A percentile compares a stretch with the other conserved stretches of the same genome.
phyloP scores from a whole-genome alignment of 2,329 filamentous ascomycete species.

The Simplicillium aogashimaense region DNA sequence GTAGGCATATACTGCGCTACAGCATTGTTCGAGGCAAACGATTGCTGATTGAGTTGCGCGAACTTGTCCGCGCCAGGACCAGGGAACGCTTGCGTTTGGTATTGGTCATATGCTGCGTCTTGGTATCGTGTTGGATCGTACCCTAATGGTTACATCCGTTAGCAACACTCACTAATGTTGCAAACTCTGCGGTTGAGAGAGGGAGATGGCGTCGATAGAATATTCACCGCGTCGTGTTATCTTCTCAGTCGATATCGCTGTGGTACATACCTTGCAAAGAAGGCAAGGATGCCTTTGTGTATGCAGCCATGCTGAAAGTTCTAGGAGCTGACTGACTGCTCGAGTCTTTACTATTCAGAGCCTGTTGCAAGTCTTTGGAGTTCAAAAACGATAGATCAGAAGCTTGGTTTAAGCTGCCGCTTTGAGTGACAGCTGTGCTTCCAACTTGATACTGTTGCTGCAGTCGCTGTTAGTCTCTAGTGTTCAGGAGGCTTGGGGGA shows the following conservation, averaged over 20 bases:
- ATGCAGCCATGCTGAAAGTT: slow-evolving; percentile 29
- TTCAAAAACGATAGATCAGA: too few relatives aligned
- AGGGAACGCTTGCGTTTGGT: slow-evolving; percentile 35
- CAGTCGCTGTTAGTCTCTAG: too few relatives aligned
- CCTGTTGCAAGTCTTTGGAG: too few relatives aligned
- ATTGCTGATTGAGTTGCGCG: slow-evolving; percentile 42
- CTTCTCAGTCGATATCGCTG: neutral
- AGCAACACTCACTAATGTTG: slow-evolving; percentile 13
- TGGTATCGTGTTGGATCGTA: slow-evolving; percentile 53
- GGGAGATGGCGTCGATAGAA: too few relatives aligned
- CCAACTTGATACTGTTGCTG: too few relatives aligned
- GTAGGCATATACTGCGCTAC: slow-evolving; percentile 58
- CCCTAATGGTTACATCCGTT: slow-evolving; percentile 24
- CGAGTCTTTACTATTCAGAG: too few relatives aligned
- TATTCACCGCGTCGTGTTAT: too few relatives aligned
- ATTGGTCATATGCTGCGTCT: slow-evolving; percentile 44
- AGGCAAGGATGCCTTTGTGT: slow-evolving; percentile 69
- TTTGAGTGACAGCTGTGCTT: too few relatives aligned
- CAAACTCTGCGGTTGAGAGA: neutral
- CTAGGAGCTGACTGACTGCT: too few relatives aligned
- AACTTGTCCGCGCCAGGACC: slow-evolving; percentile 37
- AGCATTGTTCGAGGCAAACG: slow-evolving; percentile 50
- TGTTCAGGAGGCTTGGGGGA: too few relatives aligned
- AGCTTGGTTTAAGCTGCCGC: too few relatives aligned
- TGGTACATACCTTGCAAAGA: slow-evolving; percentile 66